Conservation (phyloP, 805 yeast species). For the Torulaspora indica region DNA sequence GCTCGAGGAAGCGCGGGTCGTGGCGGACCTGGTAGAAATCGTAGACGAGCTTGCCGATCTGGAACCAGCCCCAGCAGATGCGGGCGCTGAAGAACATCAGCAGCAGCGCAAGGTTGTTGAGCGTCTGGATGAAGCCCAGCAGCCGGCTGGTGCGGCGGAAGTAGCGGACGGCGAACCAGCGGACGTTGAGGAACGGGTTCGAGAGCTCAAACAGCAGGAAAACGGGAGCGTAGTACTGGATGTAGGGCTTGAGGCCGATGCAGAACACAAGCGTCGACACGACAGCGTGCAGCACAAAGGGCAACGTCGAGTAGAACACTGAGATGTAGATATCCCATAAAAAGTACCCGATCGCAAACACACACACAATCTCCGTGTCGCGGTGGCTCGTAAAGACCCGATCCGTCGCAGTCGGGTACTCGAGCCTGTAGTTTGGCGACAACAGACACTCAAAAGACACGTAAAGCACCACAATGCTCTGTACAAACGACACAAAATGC, state of each 20-base stretch:
- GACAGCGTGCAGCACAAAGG: conserved; percentile 59
- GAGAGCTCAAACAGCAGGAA: conserved; percentile 79
- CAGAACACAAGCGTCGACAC: conserved; percentile 70
- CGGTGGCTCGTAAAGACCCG: conserved; percentile 29
- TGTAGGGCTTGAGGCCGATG: conserved; percentile 62
- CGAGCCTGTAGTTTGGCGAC: conserved; percentile 11
- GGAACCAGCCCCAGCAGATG: conserved; percentile 76
- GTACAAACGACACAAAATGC: conserved; percentile 83
- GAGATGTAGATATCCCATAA: conserved; percentile 79
- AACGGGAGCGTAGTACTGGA: conserved; percentile 71
- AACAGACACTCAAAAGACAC: conserved; percentile 31
- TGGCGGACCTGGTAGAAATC: conserved; percentile 45
- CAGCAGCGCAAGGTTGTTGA: conserved; percentile 47
- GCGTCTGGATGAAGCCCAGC: conserved; percentile 55
- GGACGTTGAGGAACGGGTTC: conserved; percentile 82
- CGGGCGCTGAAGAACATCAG: conserved; percentile 65
- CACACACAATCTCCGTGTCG: conserved; percentile 30
- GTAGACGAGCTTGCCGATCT: conserved; percentile 46
- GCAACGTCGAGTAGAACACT: conserved; percentile 56
- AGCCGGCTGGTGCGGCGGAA: conserved; percentile 18
- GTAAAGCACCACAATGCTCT: conserved; percentile 60
- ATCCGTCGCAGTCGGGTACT: conserved; percentile 19
- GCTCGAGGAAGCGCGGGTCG: conserved; percentile 43
- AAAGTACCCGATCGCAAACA: conserved; percentile 68
- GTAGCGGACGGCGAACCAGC: conserved; percentile 64